Conservation (phyloP, 192 early-diverging fungal species). For the Podila minutissima region DNA sequence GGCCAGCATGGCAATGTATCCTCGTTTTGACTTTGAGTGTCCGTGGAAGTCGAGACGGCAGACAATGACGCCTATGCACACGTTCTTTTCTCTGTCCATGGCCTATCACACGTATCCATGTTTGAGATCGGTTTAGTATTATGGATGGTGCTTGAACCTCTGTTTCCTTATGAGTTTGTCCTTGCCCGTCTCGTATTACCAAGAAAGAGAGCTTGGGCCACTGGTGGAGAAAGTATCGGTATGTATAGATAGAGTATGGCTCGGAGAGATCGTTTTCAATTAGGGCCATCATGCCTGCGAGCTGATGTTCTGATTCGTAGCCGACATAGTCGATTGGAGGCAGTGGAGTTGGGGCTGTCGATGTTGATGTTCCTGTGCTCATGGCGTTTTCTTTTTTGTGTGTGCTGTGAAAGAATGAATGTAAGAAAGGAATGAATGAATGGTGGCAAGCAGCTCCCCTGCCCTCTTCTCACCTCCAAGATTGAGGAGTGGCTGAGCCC, state of each 20-base stretch:
- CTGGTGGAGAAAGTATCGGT: conserved; percentile 93
- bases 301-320: conserved; percentile 81
- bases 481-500: background rate
- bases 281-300: conserved; percentile 77
- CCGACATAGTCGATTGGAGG: conserved; percentile 60
- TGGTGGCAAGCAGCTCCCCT: too few species aligned
- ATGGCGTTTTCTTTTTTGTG: background rate
- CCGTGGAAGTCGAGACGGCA: conserved; percentile 86
- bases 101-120: conserved; percentile 51
- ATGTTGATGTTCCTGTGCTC: background rate
- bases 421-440: too few species aligned
- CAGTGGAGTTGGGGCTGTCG: background rate
- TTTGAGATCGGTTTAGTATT: background rate
- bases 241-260: conserved; percentile 97
- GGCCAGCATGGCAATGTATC: conserved; percentile 98
- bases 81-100: conserved; percentile 57
- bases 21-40: conserved; percentile 63
- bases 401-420: too few species aligned
- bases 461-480: too few species aligned
- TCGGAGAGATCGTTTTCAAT: conserved; percentile 97
- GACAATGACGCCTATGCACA: conserved; percentile 88
- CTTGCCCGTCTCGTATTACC: conserved; percentile 40
- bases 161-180: background rate
- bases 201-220: conserved; percentile 93
- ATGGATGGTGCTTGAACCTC: background rate